Evolutionary conservation across 139 green algal species (phyloP).

Genomic region (Chlorella sp.): DNA sequence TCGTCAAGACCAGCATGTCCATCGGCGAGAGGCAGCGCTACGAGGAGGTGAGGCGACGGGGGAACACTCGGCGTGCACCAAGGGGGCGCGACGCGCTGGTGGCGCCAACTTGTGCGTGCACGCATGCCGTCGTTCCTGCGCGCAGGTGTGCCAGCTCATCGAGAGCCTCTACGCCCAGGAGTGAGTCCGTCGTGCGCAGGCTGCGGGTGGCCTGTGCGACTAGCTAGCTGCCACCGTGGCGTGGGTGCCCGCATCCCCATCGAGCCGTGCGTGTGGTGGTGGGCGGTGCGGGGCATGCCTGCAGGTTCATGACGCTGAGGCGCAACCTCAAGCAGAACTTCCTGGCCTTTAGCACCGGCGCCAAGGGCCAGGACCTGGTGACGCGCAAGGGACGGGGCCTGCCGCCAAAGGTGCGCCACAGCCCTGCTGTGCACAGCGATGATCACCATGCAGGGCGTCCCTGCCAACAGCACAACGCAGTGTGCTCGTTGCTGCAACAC

Average conservation of each 20-base stretch:
- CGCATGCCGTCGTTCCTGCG: too few relatives aligned
- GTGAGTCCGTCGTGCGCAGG: too few relatives aligned
- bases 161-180: conserved; percentile 28
- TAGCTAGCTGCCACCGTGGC: not conserved
- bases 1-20: conserved; percentile 8
- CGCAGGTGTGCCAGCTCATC: conserved; percentile 15
- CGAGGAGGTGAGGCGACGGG: conserved; percentile 15
- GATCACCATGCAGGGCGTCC: too few relatives aligned
- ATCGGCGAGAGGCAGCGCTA: conserved; percentile 10
- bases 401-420: conserved; percentile 9
- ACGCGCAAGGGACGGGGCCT: conserved; percentile 8
- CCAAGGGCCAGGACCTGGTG: conserved; percentile 30
- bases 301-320: conserved; percentile 34
- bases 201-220: not conserved
- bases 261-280: not conserved
- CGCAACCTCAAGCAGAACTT: conserved; percentile 45
- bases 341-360: conserved; percentile 34
- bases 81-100: too few relatives aligned
- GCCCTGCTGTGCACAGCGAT: too few relatives aligned
- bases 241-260: not conserved
- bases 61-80: too few relatives aligned
- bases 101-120: too few relatives aligned
- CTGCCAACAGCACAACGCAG: not conserved
- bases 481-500: not conserved
- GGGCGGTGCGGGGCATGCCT: too few relatives aligned